Evolutionary conservation across 257 asterid species (phyloP).

Genomic region (Nicotiana benthamiana): DNA sequence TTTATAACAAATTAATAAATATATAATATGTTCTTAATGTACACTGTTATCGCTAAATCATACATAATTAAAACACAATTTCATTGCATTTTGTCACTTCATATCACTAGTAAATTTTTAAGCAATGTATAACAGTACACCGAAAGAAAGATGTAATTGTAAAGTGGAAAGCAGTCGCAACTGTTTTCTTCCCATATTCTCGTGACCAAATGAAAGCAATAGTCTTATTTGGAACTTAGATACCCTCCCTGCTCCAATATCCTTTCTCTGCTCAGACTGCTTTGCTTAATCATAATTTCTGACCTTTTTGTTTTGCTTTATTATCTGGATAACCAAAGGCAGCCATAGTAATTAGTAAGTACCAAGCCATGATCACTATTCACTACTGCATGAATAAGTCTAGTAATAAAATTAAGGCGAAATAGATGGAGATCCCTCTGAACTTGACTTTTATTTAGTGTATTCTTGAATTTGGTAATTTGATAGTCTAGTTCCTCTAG

Average conservation of each 20-base stretch:
- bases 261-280: neutral
- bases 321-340: too few relatives aligned
- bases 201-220: neutral
- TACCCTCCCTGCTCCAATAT: neutral
- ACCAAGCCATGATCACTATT: neutral
- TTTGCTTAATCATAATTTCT: neutral
- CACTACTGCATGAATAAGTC: neutral
- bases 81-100: too few relatives aligned
- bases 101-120: neutral
- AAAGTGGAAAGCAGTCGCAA: neutral
- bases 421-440: too few relatives aligned
- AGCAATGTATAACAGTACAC: neutral
- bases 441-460: too few relatives aligned
- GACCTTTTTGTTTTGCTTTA: too few relatives aligned
- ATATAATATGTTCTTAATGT: too few relatives aligned
- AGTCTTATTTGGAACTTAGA: neutral
- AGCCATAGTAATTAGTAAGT: neutral
- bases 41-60: too few relatives aligned
- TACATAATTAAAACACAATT: too few relatives aligned
- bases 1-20: too few relatives aligned
- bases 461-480: too few relatives aligned
- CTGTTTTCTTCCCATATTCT: neutral
- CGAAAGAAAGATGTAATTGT: neutral
- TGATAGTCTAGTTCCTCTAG: too few relatives aligned
- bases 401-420: too few relatives aligned